Evolutionary conservation across 192 early-diverging fungal species (phyloP).

Genomic region (Mortierella antarctica): DNA sequence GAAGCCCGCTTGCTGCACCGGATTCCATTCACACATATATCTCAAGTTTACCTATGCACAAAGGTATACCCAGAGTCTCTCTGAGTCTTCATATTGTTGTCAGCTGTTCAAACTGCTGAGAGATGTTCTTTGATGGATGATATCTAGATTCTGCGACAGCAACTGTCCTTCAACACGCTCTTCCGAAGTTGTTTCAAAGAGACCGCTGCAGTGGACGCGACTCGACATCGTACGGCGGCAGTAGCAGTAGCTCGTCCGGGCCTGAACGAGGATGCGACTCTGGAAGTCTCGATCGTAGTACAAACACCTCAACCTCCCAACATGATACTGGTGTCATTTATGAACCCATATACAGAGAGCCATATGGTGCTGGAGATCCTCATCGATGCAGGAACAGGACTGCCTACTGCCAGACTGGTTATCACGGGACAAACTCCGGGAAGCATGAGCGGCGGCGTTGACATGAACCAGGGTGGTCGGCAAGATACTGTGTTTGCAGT

Average conservation of each 20-base stretch:
- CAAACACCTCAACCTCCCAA: slow-evolving; percentile 42
- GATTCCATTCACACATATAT: slow-evolving; percentile 42
- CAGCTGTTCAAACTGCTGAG: background rate
- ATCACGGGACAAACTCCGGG: background rate
- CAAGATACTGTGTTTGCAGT: slow-evolving; percentile 10
- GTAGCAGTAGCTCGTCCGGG: background rate
- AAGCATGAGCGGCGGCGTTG: background rate
- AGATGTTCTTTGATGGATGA: background rate
- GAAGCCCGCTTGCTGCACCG: slow-evolving; percentile 41
- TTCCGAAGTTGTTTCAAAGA: slow-evolving; percentile 63
- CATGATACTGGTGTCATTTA: slow-evolving; percentile 33
- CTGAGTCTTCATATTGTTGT: background rate
- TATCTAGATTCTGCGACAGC: slow-evolving; percentile 52
- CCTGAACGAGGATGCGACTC: background rate
- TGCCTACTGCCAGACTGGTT: slow-evolving; percentile 14
- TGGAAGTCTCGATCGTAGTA: slow-evolving; percentile 26
- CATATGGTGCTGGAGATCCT: slow-evolving; percentile 34
- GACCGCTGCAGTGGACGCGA: slow-evolving; percentile 9
- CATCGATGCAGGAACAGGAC: slow-evolving; percentile 36
- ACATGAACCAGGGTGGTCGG: slow-evolving; percentile 3
- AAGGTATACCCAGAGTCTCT: slow-evolving; percentile 11
- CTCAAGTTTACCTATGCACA: slow-evolving; percentile 44
- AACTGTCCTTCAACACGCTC: slow-evolving; percentile 56
- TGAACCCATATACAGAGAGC: slow-evolving; percentile 36
- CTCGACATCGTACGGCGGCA: slow-evolving; percentile 9